A percentile compares a stretch with the other conserved stretches of the same genome.
Evolutionary conservation across 805 yeast genomes (phyloP).

Genomic region (Lipomyces japonicus): DNA sequence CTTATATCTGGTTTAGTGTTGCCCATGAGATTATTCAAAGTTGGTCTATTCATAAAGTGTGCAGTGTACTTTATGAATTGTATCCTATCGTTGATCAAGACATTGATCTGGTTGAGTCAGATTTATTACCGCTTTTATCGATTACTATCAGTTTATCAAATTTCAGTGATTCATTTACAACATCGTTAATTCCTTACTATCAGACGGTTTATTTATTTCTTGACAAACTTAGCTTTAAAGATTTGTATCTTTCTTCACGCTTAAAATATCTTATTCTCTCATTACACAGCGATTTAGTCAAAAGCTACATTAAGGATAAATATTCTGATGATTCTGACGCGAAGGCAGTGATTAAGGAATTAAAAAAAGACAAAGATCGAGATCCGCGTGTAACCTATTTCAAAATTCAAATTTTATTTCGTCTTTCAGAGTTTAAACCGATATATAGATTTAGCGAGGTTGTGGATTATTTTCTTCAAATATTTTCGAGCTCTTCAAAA

Average conservation of each 20-base stretch:
- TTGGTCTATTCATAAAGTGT: conserved; percentile 8
- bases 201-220: not conserved
- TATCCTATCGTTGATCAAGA: not conserved
- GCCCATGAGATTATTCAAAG: conserved; percentile 4
- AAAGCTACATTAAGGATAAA: not conserved
- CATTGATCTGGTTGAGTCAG: not conserved
- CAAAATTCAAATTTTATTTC: conserved; percentile 6
- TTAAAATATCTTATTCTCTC: conserved; percentile 15
- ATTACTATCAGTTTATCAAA: conserved; percentile 3
- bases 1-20: no score
- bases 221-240: not conserved
- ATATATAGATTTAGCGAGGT: not conserved
- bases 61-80: not conserved
- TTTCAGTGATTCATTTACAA: not conserved
- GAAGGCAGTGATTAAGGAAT: not conserved
- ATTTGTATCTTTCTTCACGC: conserved; percentile 10
- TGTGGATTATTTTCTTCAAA: not conserved
- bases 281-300: conserved; percentile 1
- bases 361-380: not conserved
- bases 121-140: conserved; percentile 6
- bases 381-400: conserved; percentile 5
- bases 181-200: not conserved
- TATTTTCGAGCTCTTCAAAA: not conserved
- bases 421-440: conserved; percentile 9
- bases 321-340: not conserved